Percentiles rank a stretch among this genome's conserved stretches.
Conservation (phyloP, 768 basidiomycete species). For the Thelephora ganbajun region DNA sequence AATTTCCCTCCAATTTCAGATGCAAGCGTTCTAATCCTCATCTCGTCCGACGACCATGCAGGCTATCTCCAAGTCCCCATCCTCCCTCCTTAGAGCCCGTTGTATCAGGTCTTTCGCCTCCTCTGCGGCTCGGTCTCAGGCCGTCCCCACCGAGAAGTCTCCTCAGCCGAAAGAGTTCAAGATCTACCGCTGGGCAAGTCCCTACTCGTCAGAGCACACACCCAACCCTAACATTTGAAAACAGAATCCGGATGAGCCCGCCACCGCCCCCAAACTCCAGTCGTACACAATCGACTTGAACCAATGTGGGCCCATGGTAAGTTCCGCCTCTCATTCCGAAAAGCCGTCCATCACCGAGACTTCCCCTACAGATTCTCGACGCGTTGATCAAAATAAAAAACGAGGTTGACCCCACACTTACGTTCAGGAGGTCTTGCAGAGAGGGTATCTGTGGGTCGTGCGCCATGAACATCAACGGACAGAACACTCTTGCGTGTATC, state of each 20-base stretch:
- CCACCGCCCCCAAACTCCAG: conserved; percentile 82
- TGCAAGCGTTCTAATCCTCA: neutral
- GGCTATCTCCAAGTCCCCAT: neutral
- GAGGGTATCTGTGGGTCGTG: conserved; percentile 98
- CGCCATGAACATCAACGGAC: conserved; percentile 98
- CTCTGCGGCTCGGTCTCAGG: conserved; percentile 16
- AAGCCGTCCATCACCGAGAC: neutral
- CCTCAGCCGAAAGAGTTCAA: conserved; percentile 86
- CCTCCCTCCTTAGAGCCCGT: neutral
- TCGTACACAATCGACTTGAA: conserved; percentile 86
- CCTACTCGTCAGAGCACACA: neutral
- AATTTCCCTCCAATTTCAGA: neutral
- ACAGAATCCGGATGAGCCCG: conserved; percentile 89
- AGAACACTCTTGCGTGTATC: conserved; percentile 95
- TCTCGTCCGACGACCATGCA: neutral
- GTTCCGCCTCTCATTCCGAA: conserved; percentile 7
- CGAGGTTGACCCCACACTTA: conserved; percentile 91
- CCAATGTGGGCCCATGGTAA: conserved; percentile 89
- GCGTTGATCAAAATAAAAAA: conserved; percentile 99
- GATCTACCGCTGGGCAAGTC: conserved; percentile 92
- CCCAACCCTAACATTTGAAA: neutral
- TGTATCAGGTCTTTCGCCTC: conserved; percentile 16
- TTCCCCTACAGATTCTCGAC: conserved; percentile 51
- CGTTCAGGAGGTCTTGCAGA: conserved; percentile 86
- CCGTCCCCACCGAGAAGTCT: conserved; percentile 50